A percentile compares a stretch with the other conserved stretches of the same genome.
Conservation (phyloP, 371 early-diverging fungal species). For the Thermomucor indicae-seudaticae region DNA sequence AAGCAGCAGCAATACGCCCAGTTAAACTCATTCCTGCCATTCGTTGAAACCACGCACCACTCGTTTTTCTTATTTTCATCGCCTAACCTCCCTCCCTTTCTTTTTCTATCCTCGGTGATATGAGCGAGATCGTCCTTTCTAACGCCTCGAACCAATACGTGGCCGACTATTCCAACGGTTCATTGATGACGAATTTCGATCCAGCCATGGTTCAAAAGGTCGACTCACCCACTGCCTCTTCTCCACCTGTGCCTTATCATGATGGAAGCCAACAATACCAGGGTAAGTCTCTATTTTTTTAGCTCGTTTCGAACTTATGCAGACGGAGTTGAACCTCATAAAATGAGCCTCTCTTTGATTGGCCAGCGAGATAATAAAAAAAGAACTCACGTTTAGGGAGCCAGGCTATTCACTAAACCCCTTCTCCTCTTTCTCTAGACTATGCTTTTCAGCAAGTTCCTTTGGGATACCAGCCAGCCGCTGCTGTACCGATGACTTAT, state of each 20-base stretch:
- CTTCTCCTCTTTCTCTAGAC: constrained; percentile 15
- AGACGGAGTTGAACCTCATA: constrained; percentile 6
- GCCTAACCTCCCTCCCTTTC: not conserved
- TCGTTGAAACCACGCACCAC: constrained; percentile 4
- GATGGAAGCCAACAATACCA: constrained; percentile 16
- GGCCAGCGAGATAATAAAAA: constrained; percentile 4
- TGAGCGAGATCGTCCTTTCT: constrained; percentile 37
- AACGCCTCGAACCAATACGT: constrained; percentile 23
- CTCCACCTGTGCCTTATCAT: constrained; percentile 16
- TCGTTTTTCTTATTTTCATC: constrained; percentile 1
- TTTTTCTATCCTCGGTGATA: too few species aligned
- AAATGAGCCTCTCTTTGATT: constrained; percentile 3
- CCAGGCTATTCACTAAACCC: constrained; percentile 1
- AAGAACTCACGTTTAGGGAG: constrained; percentile 1
- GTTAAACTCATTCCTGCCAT: constrained; percentile 10
- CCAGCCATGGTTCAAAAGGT: constrained; percentile 30
- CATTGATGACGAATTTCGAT: constrained; percentile 30
- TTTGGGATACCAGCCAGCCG: constrained; percentile 16
- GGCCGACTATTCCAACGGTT: constrained; percentile 22
- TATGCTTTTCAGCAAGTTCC: constrained; percentile 37
- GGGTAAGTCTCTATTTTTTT: constrained; percentile 1
- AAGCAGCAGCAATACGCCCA: not conserved
- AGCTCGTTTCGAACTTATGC: constrained; percentile 5
- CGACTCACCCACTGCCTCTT: constrained; percentile 5
- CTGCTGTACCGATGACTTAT: constrained; percentile 20